Evolutionary conservation across 345 rosid genomes (phyloP).

Genomic region (Hypericum perforatum): DNA sequence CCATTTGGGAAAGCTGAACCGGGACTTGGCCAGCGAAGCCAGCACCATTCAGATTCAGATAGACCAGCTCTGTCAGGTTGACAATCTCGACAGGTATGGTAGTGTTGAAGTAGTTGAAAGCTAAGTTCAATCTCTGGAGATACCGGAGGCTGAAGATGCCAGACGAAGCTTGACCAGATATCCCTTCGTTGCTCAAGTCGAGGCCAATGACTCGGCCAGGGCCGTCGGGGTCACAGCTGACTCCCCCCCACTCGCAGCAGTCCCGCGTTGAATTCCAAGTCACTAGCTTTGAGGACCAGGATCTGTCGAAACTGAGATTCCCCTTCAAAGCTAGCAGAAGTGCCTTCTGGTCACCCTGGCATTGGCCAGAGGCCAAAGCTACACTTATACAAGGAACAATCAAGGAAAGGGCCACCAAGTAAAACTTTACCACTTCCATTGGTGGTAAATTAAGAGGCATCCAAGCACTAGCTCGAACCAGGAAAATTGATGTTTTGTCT

Average conservation of each 20-base stretch:
- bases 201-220: slow-evolving; percentile 25
- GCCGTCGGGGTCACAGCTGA: neutral
- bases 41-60: slow-evolving; percentile 3
- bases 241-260: slow-evolving; percentile 36
- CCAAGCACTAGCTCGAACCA: neutral
- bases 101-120: slow-evolving; percentile 24
- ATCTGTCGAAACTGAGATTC: slow-evolving; percentile 9
- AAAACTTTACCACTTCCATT: slow-evolving; percentile 9
- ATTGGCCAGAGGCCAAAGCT: slow-evolving; percentile 16
- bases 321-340: slow-evolving; percentile 28
- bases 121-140: slow-evolving; percentile 33
- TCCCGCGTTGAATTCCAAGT: slow-evolving; percentile 21
- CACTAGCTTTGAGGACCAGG: slow-evolving; percentile 9
- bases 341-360: slow-evolving; percentile 27
- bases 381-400: neutral
- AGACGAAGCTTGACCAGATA: slow-evolving; percentile 23
- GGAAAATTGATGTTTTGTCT: no score
- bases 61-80: slow-evolving; percentile 18
- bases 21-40: neutral
- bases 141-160: slow-evolving; percentile 27
- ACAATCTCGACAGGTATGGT: slow-evolving; percentile 18
- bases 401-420: neutral
- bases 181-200: slow-evolving; percentile 28
- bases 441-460: neutral
- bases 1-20: neutral